Percentiles rank a stretch among this genome's conserved stretches.
Conservation (phyloP, 805 yeast species). For the Hanseniaspora nectarophila region DNA sequence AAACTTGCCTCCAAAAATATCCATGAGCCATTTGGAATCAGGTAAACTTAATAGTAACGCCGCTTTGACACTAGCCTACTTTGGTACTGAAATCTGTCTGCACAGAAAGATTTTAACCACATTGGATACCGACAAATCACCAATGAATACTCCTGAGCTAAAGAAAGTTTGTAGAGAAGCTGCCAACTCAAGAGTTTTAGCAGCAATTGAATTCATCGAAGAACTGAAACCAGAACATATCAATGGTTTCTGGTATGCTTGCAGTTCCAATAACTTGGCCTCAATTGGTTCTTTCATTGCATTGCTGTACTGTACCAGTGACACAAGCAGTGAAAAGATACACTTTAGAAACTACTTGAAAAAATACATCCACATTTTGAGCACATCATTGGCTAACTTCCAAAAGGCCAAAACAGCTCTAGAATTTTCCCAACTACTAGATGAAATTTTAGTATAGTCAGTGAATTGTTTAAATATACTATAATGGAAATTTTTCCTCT, state of each 20-base stretch:
- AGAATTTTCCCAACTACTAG: slow-evolving; percentile 19
- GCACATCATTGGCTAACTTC: slow-evolving; percentile 63
- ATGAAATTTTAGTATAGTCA: slow-evolving; percentile 11
- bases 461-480: not conserved
- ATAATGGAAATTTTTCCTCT: not conserved
- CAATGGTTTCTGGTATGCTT: slow-evolving; percentile 82
- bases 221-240: slow-evolving; percentile 71
- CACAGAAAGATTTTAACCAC: slow-evolving; percentile 65
- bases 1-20: slow-evolving; percentile 50
- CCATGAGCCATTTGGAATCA: slow-evolving; percentile 49
- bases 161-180: slow-evolving; percentile 67
- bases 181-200: slow-evolving; percentile 67
- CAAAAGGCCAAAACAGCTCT: slow-evolving; percentile 70
- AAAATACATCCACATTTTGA: slow-evolving; percentile 65
- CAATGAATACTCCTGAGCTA: slow-evolving; percentile 37
- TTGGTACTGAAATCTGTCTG: slow-evolving; percentile 77
- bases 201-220: slow-evolving; percentile 69
- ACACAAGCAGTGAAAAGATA: slow-evolving; percentile 48
- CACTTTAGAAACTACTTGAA: slow-evolving; percentile 56
- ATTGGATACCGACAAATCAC: slow-evolving; percentile 27
- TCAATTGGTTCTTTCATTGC: slow-evolving; percentile 83
- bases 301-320: slow-evolving; percentile 57
- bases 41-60: slow-evolving; percentile 63
- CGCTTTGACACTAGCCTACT: slow-evolving; percentile 69
- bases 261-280: slow-evolving; percentile 66